Percentiles rank a stretch among this genome's conserved stretches.
Conservation (phyloP, 495 filamentous ascomycete species). For the Daldinia concentrica region DNA sequence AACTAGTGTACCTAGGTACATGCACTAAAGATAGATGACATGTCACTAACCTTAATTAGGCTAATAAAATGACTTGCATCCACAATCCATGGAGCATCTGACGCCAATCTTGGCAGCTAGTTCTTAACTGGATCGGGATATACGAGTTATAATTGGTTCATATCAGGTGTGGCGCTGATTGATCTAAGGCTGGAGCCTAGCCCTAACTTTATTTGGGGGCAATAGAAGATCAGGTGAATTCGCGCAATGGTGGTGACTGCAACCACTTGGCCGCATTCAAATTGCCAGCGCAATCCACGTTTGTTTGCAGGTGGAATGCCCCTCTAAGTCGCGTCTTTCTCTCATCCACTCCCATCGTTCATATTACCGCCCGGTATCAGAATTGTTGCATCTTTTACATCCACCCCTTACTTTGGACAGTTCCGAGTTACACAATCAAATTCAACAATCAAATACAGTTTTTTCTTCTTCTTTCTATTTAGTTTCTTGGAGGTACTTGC, state of each 20-base stretch:
- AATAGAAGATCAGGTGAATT: constrained; percentile 38
- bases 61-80: constrained; percentile 32
- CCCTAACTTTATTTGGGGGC: constrained; percentile 15
- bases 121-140: background rate
- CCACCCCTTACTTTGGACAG: background rate
- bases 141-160: constrained; percentile 14
- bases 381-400: constrained; percentile 15
- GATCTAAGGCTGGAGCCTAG: constrained; percentile 28
- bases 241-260: constrained; percentile 28
- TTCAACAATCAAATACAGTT: background rate
- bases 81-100: constrained; percentile 6
- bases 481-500: background rate
- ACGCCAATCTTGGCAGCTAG: constrained; percentile 10
- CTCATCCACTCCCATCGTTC: constrained; percentile 25
- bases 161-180: background rate
- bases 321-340: constrained; percentile 41
- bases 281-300: constrained; percentile 29
- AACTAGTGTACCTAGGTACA: no score
- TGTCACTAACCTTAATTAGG: constrained; percentile 1
- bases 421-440: background rate
- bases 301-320: constrained; percentile 26
- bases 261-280: constrained; percentile 19
- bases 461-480: background rate
- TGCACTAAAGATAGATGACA: constrained; percentile 1
- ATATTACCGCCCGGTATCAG: constrained; percentile 27